Evolutionary conservation across 176 grass and related monocot species (phyloP).

Genomic region (Phyllostachys edulis): DNA sequence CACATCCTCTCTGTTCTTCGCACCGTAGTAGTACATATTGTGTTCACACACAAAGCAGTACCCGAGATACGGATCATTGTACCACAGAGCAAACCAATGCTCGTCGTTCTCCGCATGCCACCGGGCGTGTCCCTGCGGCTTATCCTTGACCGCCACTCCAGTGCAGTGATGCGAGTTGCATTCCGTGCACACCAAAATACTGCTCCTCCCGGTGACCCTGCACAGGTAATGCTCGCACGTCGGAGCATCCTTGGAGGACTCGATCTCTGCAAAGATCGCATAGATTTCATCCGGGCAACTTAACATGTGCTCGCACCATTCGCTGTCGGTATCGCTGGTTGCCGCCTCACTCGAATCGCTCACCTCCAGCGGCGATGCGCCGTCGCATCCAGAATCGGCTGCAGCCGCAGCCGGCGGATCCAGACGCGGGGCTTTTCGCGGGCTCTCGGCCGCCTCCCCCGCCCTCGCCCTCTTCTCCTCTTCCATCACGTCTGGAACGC

Average conservation of each 20-base stretch:
- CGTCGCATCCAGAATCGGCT: neutral
- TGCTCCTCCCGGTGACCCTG: neutral
- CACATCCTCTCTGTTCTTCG: neutral
- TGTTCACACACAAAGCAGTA: conserved; percentile 67
- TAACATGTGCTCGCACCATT: conserved; percentile 43
- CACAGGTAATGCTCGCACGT: conserved; percentile 38
- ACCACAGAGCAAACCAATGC: conserved; percentile 56
- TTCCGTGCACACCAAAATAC: conserved; percentile 64
- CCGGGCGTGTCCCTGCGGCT: conserved; percentile 62
- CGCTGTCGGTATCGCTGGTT: neutral
- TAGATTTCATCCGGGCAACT: conserved; percentile 17
- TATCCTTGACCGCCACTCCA: conserved; percentile 1
- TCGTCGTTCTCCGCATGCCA: conserved; percentile 45
- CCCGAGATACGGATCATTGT: conserved; percentile 25
- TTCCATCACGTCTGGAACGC: conserved; percentile 33
- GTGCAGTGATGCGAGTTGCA: conserved; percentile 47
- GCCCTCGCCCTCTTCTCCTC: conserved; percentile 16
- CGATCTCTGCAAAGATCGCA: conserved; percentile 27
- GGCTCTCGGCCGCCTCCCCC: conserved; percentile 12
- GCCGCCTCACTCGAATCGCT: neutral
- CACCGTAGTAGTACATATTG: neutral
- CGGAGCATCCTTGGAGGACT: neutral
- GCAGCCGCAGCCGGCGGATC: neutral
- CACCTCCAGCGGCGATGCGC: neutral
- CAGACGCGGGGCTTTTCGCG: conserved; percentile 11